These are phyloP conservation scores for Platanthera guangdongensis DNA, from an alignment of 106 monocot genomes.

Conservation along the genomic window DNA sequence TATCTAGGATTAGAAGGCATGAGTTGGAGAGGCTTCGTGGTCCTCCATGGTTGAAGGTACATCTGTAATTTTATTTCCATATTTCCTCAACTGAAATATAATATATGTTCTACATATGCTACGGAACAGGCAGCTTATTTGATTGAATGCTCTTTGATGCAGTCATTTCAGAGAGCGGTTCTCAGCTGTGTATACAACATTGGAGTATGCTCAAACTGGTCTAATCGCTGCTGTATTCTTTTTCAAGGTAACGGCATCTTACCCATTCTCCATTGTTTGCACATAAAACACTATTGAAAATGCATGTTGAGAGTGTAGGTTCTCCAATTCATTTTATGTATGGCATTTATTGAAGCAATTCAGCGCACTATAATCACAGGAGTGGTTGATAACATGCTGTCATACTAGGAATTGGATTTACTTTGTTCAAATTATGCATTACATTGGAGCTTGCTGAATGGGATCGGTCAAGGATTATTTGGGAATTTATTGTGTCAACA, in stretches of 20 bases:
- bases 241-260: conserved; percentile 63
- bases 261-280: conserved; percentile 1
- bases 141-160: conserved; percentile 11
- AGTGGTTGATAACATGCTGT: not conserved
- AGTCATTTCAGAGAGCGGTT: conserved; percentile 72
- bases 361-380: not conserved
- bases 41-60: conserved; percentile 95
- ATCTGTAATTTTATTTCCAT: not conserved
- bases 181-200: conserved; percentile 52
- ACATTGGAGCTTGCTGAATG: not conserved
- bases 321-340: not conserved
- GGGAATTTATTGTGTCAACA: too few relatives aligned
- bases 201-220: conserved; percentile 98
- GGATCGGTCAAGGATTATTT: too few relatives aligned
- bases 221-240: conserved; percentile 97
- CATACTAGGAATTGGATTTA: not conserved
- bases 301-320: not conserved
- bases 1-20: conserved; percentile 80
- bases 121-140: not conserved
- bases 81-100: not conserved
- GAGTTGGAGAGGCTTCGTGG: conserved; percentile 82
- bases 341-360: not conserved
- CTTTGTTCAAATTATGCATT: not conserved
- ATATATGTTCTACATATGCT: not conserved
- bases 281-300: not conserved